These are phyloP conservation scores for Diversispora epigaea DNA, from an alignment of 192 early-diverging fungal species.

Conservation along the genomic window DNA sequence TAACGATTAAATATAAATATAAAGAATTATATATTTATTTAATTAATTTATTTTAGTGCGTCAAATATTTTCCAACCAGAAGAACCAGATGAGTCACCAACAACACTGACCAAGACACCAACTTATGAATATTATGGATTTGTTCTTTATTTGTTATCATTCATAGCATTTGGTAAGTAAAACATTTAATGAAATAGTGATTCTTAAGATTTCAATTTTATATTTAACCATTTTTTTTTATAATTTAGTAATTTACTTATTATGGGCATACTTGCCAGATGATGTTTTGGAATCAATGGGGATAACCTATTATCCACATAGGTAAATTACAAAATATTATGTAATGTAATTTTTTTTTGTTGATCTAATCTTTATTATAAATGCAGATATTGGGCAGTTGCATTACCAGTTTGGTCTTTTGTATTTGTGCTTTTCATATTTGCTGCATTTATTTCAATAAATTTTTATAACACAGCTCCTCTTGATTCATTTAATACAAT, in stretches of 20 bases:
- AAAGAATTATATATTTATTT: too few relatives aligned
- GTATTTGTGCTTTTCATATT: slow-evolving; percentile 73
- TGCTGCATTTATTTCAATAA: slow-evolving; percentile 72
- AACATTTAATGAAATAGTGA: background rate
- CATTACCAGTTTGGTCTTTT: slow-evolving; percentile 76
- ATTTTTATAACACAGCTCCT: slow-evolving; percentile 74
- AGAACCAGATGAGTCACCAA: slow-evolving; percentile 36
- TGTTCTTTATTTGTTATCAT: slow-evolving; percentile 77
- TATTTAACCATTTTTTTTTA: slow-evolving; percentile 25
- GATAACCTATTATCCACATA: slow-evolving; percentile 83
- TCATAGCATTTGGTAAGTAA: slow-evolving; percentile 60
- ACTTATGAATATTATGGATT: slow-evolving; percentile 89
- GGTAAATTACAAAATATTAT: slow-evolving; percentile 38
- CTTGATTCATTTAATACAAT: slow-evolving; percentile 74
- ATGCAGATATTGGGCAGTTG: slow-evolving; percentile 76
- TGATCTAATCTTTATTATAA: background rate
- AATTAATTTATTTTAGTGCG: too few relatives aligned
- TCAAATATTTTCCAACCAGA: slow-evolving; percentile 16
- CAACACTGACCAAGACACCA: slow-evolving; percentile 62
- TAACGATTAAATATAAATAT: too few relatives aligned
- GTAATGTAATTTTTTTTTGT: background rate
- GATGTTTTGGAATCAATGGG: slow-evolving; percentile 65
- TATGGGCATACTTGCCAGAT: slow-evolving; percentile 85
- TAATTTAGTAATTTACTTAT: slow-evolving; percentile 60
- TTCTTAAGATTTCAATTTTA: slow-evolving; percentile 7